Percentiles rank a stretch among this genome's conserved stretches.
Conservation (phyloP, 2,329 filamentous ascomycete species). For the Diplodia scrobiculata region DNA sequence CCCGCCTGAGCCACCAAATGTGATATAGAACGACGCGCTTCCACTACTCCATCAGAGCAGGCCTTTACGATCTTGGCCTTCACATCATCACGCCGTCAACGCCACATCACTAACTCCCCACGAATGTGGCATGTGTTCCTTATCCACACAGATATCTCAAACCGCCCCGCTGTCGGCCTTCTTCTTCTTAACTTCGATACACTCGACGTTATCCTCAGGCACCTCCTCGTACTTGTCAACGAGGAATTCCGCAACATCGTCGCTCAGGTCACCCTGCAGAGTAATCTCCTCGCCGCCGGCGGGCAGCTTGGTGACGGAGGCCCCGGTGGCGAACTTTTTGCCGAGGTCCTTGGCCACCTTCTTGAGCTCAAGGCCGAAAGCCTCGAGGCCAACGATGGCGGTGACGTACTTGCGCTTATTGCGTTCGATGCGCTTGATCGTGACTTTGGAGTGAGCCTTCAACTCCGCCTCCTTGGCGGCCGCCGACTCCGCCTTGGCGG, state of each 20-base stretch:
- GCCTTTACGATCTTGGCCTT: not conserved
- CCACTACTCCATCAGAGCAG: not conserved
- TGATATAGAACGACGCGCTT: not conserved
- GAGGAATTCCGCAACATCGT: conserved; percentile 90
- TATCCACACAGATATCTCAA: no score
- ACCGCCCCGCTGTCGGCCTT: conserved; percentile 15
- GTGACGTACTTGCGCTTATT: conserved; percentile 99
- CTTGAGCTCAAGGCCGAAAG: conserved; percentile 89
- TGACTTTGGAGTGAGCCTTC: conserved; percentile 78
- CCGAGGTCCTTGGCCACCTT: conserved; percentile 95
- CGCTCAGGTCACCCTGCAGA: conserved; percentile 93
- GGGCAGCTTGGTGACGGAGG: conserved; percentile 84
- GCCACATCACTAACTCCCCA: not conserved
- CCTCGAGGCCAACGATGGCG: conserved; percentile 84
- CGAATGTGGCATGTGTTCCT: not conserved
- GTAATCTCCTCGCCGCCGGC: conserved; percentile 93
- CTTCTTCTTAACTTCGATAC: conserved; percentile 29
- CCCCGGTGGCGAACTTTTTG: conserved; percentile 97
- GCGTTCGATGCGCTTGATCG: conserved; percentile 94
- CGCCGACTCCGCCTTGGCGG: conserved; percentile 84
- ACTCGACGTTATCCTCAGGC: conserved; percentile 85
- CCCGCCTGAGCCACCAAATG: not conserved
- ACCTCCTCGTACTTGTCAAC: conserved; percentile 85
- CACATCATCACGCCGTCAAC: not conserved
- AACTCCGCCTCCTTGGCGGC: conserved; percentile 82